These are phyloP conservation scores for Lactarius sanguifluus DNA, from an alignment of 768 basidiomycete species.

Conservation along the genomic window DNA sequence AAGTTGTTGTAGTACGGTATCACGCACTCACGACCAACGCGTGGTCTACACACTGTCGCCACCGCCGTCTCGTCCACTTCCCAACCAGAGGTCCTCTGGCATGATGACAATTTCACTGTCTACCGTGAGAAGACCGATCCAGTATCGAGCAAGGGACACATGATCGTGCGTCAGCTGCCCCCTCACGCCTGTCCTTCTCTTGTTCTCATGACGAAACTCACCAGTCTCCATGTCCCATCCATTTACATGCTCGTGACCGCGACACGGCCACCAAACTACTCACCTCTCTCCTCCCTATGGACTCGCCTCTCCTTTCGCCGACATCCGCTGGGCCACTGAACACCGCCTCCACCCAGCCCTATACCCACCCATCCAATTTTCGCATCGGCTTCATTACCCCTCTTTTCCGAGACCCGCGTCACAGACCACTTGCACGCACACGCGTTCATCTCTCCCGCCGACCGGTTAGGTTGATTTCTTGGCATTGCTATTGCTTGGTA, in stretches of 20 bases:
- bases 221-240: slow-evolving; percentile 74
- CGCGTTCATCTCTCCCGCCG: slow-evolving; percentile 63
- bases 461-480: slow-evolving; percentile 72
- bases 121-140: slow-evolving; percentile 70
- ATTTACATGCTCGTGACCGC: slow-evolving; percentile 65
- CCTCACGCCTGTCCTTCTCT: slow-evolving; percentile 12
- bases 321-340: slow-evolving; percentile 20
- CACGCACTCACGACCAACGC: too few relatives aligned
- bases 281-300: slow-evolving; percentile 41
- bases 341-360: slow-evolving; percentile 32
- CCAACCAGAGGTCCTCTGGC: slow-evolving; percentile 69
- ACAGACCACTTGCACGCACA: slow-evolving; percentile 79
- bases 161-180: slow-evolving; percentile 49
- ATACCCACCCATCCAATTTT: slow-evolving; percentile 41
- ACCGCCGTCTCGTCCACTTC: slow-evolving; percentile 42
- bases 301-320: slow-evolving; percentile 22
- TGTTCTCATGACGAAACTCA: slow-evolving; percentile 7
- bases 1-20: too few relatives aligned
- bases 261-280: slow-evolving; percentile 61
- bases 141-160: slow-evolving; percentile 69
- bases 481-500: slow-evolving; percentile 75
- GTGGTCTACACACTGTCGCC: slow-evolving; percentile 41
- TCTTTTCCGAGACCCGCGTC: slow-evolving; percentile 73
- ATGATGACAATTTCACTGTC: slow-evolving; percentile 72
- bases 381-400: slow-evolving; percentile 78